A percentile compares a stretch with the other conserved stretches of the same genome.
Evolutionary conservation across 129 eudicot genomes (phyloP).

Genomic region (Helianthus annuus): HanXRQr2.0-SUNRISE NC_035436.2:206919063-206919562

Average conservation of each 20-base stretch:
- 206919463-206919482: not conserved
- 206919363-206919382: slow-evolving; percentile 28
- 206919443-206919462: not conserved
- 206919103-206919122: slow-evolving; percentile 9
- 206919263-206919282: not conserved
- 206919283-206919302: slow-evolving; percentile 16
- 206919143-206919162: slow-evolving; percentile 37
- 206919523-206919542: not conserved
- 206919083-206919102: not conserved
- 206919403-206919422: not conserved
- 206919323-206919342: slow-evolving; percentile 24
- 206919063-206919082: not conserved
- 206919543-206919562: not conserved
- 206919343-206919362: slow-evolving; percentile 44
- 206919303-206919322: not conserved
- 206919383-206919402: not conserved
- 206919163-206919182: slow-evolving; percentile 38
- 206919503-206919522: slow-evolving; percentile 3
- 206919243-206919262: not conserved
- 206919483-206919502: too few species aligned
- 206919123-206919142: not conserved
- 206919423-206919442: not conserved
- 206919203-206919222: slow-evolving; percentile 16
- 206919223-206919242: slow-evolving; percentile 18
- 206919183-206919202: slow-evolving; percentile 20